These are phyloP conservation scores for Cryptosporidium muris DNA, from an alignment of 169 alveolate species.

Conservation along the genomic window DNA sequence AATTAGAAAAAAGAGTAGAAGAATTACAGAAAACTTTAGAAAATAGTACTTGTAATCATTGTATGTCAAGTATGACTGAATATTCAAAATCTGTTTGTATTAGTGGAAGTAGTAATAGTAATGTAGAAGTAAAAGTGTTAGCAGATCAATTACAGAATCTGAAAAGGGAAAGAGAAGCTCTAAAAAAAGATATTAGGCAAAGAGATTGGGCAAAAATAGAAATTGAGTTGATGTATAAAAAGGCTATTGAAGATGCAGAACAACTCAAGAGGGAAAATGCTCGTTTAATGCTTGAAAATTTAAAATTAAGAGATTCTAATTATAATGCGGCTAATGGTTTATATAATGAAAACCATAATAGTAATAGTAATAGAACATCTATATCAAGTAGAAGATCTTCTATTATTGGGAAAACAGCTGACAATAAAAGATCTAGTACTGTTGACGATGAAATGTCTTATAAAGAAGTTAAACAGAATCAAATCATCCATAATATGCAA, in stretches of 20 bases:
- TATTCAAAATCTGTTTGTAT: not conserved
- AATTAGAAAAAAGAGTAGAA: conserved; percentile 38
- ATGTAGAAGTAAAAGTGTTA: conserved; percentile 37
- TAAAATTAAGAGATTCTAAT: conserved; percentile 30
- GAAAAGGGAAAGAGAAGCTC: conserved; percentile 50
- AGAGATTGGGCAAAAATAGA: conserved; percentile 70
- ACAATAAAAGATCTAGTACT: not conserved
- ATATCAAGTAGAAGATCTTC: conserved; percentile 35
- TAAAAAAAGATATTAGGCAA: conserved; percentile 64
- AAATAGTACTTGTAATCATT: not conserved
- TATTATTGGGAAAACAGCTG: not conserved
- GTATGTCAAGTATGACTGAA: not conserved
- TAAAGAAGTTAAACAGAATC: conserved; percentile 1
- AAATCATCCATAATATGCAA: no score
- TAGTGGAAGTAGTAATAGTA: not conserved
- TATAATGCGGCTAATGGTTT: not conserved
- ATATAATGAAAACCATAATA: not conserved
- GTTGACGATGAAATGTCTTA: not conserved
- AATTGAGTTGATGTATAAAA: conserved; percentile 32
- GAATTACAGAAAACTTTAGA: conserved; percentile 11
- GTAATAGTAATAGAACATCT: conserved; percentile 10
- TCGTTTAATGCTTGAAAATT: conserved; percentile 69
- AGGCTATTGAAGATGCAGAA: conserved; percentile 17
- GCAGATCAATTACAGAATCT: conserved; percentile 48
- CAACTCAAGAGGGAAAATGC: conserved; percentile 59